Percentiles rank a stretch among this genome's conserved stretches.
These are phyloP conservation scores for Colletotrichum sp. DNA, from an alignment of 2,329 filamentous ascomycete species.

Conservation along the genomic window DNA sequence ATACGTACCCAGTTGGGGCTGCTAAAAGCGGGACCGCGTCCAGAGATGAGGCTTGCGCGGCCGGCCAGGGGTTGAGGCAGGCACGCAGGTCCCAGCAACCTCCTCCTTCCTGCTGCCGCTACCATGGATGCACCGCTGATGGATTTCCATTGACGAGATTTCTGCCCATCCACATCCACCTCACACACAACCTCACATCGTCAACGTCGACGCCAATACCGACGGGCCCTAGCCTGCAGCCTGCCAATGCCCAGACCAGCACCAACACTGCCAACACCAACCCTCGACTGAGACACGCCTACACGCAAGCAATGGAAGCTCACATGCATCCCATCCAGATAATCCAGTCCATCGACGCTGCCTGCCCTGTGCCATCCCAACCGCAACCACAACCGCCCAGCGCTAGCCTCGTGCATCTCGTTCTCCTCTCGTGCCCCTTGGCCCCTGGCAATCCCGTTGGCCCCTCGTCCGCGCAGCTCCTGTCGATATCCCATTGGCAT, in stretches of 20 bases:
- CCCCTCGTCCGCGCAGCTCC: not conserved
- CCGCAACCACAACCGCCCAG: not conserved
- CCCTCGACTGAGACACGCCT: not conserved
- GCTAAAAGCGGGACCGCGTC: not conserved
- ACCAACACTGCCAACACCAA: not conserved
- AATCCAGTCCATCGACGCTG: not conserved
- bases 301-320: not conserved
- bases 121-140: not conserved
- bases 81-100: not conserved
- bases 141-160: not conserved
- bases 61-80: not conserved
- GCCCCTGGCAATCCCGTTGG: not conserved
- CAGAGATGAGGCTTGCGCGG: slow-evolving; percentile 17
- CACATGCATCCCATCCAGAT: not conserved
- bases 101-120: not conserved
- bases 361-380: not conserved
- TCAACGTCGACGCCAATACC: not conserved
- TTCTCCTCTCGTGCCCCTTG: not conserved
- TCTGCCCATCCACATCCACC: not conserved
- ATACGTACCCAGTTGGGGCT: not conserved
- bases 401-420: not conserved
- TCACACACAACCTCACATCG: not conserved
- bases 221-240: not conserved
- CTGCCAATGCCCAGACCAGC: not conserved
- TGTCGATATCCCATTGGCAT: not conserved